A percentile compares a stretch with the other conserved stretches of the same genome.
These are phyloP conservation scores for Bjerkandera adusta DNA, from an alignment of 1,284 basidiomycete genomes.

Conservation along the genomic window DNA sequence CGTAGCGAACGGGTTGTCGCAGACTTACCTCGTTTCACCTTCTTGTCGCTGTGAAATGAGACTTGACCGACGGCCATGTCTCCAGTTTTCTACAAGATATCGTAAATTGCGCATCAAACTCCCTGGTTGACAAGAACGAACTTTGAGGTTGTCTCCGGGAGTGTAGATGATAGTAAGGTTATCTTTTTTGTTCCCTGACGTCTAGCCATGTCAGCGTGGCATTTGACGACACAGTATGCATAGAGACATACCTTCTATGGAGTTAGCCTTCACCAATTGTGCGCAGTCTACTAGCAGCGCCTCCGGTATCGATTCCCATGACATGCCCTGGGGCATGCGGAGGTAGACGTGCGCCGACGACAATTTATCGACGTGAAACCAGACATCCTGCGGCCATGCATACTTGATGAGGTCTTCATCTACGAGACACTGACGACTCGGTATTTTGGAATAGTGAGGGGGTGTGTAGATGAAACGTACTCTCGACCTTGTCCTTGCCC, in stretches of 20 bases:
- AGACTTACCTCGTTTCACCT: slow-evolving; percentile 76
- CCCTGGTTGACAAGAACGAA: slow-evolving; percentile 28
- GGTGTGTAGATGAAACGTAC: slow-evolving; percentile 45
- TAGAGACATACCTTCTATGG: slow-evolving; percentile 77
- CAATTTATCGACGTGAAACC: slow-evolving; percentile 88
- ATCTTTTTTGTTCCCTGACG: slow-evolving; percentile 91
- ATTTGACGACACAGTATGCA: background rate
- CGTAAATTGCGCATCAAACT: background rate
- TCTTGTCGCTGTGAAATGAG: slow-evolving; percentile 87
- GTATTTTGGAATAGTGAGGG: slow-evolving; percentile 6
- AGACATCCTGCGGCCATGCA: slow-evolving; percentile 80
- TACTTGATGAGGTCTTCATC: slow-evolving; percentile 95
- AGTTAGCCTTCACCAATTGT: slow-evolving; percentile 97
- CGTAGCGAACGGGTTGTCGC: background rate
- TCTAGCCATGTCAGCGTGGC: slow-evolving; percentile 9
- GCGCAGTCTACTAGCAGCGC: slow-evolving; percentile 82
- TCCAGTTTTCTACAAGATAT: slow-evolving; percentile 75
- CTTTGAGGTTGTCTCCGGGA: slow-evolving; percentile 87
- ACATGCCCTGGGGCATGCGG: slow-evolving; percentile 75
- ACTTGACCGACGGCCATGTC: slow-evolving; percentile 97
- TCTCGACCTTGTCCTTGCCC: slow-evolving; percentile 97
- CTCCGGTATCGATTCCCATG: slow-evolving; percentile 87
- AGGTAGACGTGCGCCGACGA: slow-evolving; percentile 95
- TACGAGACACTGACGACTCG: slow-evolving; percentile 30
- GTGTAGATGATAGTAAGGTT: slow-evolving; percentile 95